A percentile compares a stretch with the other conserved stretches of the same genome.
These are phyloP conservation scores for Pseudohalonectria lignicola DNA, from an alignment of 2,329 filamentous ascomycete genomes.

Conservation along the genomic window DNA sequence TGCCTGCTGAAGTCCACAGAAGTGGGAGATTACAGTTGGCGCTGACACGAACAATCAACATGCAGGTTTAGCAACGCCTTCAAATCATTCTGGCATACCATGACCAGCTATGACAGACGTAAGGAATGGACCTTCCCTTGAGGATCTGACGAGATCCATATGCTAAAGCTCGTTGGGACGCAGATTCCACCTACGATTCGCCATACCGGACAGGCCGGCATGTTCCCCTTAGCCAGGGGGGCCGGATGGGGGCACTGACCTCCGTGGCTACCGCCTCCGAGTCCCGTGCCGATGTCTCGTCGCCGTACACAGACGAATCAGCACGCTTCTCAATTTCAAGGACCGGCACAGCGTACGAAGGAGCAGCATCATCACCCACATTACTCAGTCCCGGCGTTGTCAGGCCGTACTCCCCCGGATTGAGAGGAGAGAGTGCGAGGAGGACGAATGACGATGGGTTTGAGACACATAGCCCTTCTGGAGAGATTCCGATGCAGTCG, in stretches of 20 bases:
- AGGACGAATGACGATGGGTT: conserved; percentile 55
- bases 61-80: conserved; percentile 59
- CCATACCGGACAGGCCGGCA: conserved; percentile 86
- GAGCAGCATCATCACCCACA: conserved; percentile 36
- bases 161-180: not conserved
- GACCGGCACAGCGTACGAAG: conserved; percentile 41
- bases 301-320: conserved; percentile 66
- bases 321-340: conserved; percentile 32
- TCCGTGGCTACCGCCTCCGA: conserved; percentile 84
- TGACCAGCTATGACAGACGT: conserved; percentile 63
- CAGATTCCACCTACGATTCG: conserved; percentile 88
- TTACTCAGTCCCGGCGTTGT: conserved; percentile 44
- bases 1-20: no score
- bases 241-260: conserved; percentile 69
- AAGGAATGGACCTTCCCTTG: conserved; percentile 22
- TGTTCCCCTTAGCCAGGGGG: conserved; percentile 64
- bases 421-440: conserved; percentile 66
- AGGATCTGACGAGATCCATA: not conserved
- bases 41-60: no score
- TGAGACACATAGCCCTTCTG: conserved; percentile 56
- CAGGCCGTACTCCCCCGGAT: conserved; percentile 79
- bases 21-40: no score
- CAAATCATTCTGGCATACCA: conserved; percentile 91
- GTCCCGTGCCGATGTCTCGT: conserved; percentile 74
- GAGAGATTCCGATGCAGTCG: conserved; percentile 92